Evolutionary conservation across 164 flowering plant genomes (phyloP).

Genomic region (Magnolia kwangsiensis): DNA sequence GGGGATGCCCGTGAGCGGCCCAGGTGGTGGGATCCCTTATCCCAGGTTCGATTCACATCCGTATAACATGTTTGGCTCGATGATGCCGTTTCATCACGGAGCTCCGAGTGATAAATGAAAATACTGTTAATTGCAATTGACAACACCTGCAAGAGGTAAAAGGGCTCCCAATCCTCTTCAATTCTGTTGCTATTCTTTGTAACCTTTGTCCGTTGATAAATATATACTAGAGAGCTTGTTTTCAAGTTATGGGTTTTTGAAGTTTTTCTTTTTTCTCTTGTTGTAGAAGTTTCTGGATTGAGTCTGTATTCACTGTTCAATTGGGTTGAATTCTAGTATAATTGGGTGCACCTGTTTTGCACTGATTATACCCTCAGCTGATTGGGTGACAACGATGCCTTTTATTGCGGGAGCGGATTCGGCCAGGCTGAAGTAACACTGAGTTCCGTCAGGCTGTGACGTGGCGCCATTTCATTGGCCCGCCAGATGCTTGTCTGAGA

Average conservation of each 20-base stretch:
- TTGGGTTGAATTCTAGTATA: not conserved
- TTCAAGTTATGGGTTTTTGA: not conserved
- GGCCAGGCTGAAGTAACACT: no score
- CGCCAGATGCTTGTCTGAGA: no score
- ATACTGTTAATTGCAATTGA: not conserved
- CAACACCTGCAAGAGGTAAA: slow-evolving; percentile 9
- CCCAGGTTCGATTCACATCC: slow-evolving; percentile 24
- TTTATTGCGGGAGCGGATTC: no score
- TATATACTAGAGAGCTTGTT: not conserved
- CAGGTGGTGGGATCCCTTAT: slow-evolving; percentile 10
- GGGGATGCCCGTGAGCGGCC: slow-evolving; percentile 24
- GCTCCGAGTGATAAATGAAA: slow-evolving; percentile 21
- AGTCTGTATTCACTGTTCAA: not conserved
- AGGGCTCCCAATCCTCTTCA: slow-evolving; percentile 8
- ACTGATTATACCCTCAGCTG: no score
- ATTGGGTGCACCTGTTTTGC: not conserved
- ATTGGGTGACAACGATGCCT: no score
- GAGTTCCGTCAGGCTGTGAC: no score
- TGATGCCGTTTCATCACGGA: slow-evolving; percentile 18
- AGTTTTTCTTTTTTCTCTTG: not conserved
- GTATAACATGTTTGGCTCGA: slow-evolving; percentile 19
- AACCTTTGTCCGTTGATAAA: not conserved
- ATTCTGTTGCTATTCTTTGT: not conserved
- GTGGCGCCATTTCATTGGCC: no score
- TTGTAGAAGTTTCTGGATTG: no score